phyloP scores from a whole-genome alignment of 768 basidiomycete species.

The Suillus cothurnatus region DNA sequence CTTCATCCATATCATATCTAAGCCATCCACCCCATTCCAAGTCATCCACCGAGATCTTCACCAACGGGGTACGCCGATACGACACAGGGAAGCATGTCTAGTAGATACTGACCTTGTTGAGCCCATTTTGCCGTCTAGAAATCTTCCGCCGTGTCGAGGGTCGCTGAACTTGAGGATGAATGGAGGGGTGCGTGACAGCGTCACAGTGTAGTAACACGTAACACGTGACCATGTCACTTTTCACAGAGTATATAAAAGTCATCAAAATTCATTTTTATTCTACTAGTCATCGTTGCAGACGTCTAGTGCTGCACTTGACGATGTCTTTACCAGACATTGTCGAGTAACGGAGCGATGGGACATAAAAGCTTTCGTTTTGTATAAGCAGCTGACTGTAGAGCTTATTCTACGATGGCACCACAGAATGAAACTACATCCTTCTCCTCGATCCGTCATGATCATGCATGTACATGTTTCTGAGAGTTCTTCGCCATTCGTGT shows the following conservation, averaged over 20 bases:
- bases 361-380: conserved; percentile 34
- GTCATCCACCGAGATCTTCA: conserved; percentile 12
- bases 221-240: conserved; percentile 19
- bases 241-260: neutral
- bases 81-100: neutral
- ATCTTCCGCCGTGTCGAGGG: conserved; percentile 22
- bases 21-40: conserved; percentile 14
- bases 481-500: neutral
- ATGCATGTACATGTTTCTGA: neutral
- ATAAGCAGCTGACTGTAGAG: neutral
- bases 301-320: conserved; percentile 48
- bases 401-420: neutral
- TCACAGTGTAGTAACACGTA: conserved; percentile 28
- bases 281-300: conserved; percentile 40
- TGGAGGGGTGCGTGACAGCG: conserved; percentile 25
- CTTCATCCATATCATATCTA: conserved; percentile 15
- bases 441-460: neutral
- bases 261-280: neutral
- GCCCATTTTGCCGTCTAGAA: conserved; percentile 62
- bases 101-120: conserved; percentile 70
- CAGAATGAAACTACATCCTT: conserved; percentile 4
- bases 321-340: conserved; percentile 36
- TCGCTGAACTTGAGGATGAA: conserved; percentile 24
- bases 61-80: neutral
- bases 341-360: conserved; percentile 71